These are phyloP conservation scores for Furcasterigmium furcatum DNA, from an alignment of 2,329 filamentous ascomycete genomes.

Conservation along the genomic window DNA sequence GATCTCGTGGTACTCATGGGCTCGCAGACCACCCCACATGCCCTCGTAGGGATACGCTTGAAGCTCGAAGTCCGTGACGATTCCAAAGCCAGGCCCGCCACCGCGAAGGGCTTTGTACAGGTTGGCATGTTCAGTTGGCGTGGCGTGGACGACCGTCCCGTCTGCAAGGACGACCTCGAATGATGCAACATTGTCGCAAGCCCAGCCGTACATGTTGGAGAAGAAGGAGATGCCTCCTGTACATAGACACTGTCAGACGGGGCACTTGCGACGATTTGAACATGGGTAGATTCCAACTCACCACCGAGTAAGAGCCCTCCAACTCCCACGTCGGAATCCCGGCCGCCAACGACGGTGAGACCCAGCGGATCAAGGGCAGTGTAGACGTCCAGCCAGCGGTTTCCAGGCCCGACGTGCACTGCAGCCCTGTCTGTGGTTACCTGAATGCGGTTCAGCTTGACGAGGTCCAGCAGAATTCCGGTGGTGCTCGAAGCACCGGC, in stretches of 20 bases:
- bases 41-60: constrained; percentile 21
- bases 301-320: constrained; percentile 24
- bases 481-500: constrained; percentile 31
- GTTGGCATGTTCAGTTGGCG: constrained; percentile 27
- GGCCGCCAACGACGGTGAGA: constrained; percentile 19
- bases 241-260: no score
- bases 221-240: constrained; percentile 39
- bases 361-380: constrained; percentile 16
- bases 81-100: constrained; percentile 36
- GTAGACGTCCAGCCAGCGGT: constrained; percentile 24
- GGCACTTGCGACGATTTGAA: no score
- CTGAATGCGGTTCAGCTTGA: constrained; percentile 10
- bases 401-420: constrained; percentile 24
- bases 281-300: background rate
- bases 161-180: constrained; percentile 45
- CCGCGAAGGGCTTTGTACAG: constrained; percentile 42
- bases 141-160: constrained; percentile 39
- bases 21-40: constrained; percentile 36
- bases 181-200: constrained; percentile 39
- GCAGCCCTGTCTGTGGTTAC: constrained; percentile 12
- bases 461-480: constrained; percentile 23
- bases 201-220: constrained; percentile 38
- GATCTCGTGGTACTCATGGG: constrained; percentile 24
- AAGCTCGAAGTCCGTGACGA: constrained; percentile 25
- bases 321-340: constrained; percentile 22